Percentiles rank a stretch among this genome's conserved stretches.
These are phyloP conservation scores for Sclerotinia minor DNA, from an alignment of 2,329 filamentous ascomycete species.

Conservation along the genomic window DNA sequence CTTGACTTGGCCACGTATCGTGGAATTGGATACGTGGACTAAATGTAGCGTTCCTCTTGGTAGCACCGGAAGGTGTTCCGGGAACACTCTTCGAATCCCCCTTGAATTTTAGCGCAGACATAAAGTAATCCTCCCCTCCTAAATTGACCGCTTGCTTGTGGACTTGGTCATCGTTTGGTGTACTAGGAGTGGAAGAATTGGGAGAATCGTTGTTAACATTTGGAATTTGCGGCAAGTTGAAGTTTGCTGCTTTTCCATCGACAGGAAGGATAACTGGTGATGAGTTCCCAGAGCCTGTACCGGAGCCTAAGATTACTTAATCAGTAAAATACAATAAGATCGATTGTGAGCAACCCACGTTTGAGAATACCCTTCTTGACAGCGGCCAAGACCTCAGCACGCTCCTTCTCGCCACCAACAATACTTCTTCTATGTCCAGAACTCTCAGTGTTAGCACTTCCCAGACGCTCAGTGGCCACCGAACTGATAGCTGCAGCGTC, in stretches of 20 bases:
- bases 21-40: conserved; percentile 93
- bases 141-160: conserved; percentile 71
- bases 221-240: conserved; percentile 62
- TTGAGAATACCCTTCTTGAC: conserved; percentile 97
- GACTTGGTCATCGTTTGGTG: conserved; percentile 74
- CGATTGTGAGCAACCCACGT: conserved; percentile 54
- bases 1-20: conserved; percentile 92
- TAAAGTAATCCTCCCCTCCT: conserved; percentile 82
- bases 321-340: conserved; percentile 36
- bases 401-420: conserved; percentile 83
- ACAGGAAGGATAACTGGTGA: conserved; percentile 66
- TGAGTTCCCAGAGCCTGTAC: conserved; percentile 59
- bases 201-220: conserved; percentile 70
- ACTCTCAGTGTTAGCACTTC: conserved; percentile 59
- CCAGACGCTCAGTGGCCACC: conserved; percentile 49
- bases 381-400: conserved; percentile 86
- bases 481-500: conserved; percentile 59
- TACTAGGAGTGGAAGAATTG: conserved; percentile 82
- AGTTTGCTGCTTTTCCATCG: conserved; percentile 54
- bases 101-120: conserved; percentile 70
- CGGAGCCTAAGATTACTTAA: conserved; percentile 37
- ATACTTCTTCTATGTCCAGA: conserved; percentile 79
- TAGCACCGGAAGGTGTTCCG: conserved; percentile 67
- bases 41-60: conserved; percentile 69
- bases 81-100: conserved; percentile 79